Evolutionary conservation across 1,284 basidiomycete genomes (phyloP).

Genomic region (Papiliotrema flavescens): DNA sequence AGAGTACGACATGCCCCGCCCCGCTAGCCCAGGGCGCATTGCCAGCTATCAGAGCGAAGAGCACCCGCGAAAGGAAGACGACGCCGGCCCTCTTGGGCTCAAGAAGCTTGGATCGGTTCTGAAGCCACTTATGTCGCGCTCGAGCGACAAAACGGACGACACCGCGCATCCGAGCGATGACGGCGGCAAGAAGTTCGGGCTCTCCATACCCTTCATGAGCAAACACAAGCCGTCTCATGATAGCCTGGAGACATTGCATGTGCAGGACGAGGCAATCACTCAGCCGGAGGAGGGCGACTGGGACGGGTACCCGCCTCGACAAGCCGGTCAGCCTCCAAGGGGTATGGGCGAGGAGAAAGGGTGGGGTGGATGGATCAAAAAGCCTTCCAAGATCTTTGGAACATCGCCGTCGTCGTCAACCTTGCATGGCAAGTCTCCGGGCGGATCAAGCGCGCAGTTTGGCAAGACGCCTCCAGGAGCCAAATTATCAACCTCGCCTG

Average conservation of each 20-base stretch:
- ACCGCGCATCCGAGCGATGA: slow-evolving; percentile 3
- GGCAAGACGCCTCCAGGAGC: background rate
- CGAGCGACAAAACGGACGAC: slow-evolving; percentile 6
- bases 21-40: slow-evolving; percentile 23
- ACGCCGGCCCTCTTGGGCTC: slow-evolving; percentile 4
- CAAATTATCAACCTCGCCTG: background rate
- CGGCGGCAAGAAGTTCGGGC: slow-evolving; percentile 1
- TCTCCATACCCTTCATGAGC: slow-evolving; percentile 11
- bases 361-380: slow-evolving; percentile 35
- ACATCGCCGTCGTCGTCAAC: slow-evolving; percentile 18
- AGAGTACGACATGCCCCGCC: slow-evolving; percentile 20
- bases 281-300: slow-evolving; percentile 13
- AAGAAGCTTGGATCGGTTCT: slow-evolving; percentile 32
- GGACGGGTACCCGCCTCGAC: slow-evolving; percentile 41
- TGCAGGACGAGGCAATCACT: slow-evolving; percentile 2
- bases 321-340: slow-evolving; percentile 29
- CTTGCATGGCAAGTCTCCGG: slow-evolving; percentile 3
- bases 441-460: background rate
- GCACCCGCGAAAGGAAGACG: slow-evolving; percentile 30
- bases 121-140: slow-evolving; percentile 23
- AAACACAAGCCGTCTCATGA: slow-evolving; percentile 17
- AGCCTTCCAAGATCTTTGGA: slow-evolving; percentile 38
- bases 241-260: slow-evolving; percentile 17
- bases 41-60: slow-evolving; percentile 3
- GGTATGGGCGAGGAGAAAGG: slow-evolving; percentile 21